Evolutionary conservation across 371 early-diverging fungal genomes (phyloP).

Genomic region (Rhizopus sp.): DNA sequence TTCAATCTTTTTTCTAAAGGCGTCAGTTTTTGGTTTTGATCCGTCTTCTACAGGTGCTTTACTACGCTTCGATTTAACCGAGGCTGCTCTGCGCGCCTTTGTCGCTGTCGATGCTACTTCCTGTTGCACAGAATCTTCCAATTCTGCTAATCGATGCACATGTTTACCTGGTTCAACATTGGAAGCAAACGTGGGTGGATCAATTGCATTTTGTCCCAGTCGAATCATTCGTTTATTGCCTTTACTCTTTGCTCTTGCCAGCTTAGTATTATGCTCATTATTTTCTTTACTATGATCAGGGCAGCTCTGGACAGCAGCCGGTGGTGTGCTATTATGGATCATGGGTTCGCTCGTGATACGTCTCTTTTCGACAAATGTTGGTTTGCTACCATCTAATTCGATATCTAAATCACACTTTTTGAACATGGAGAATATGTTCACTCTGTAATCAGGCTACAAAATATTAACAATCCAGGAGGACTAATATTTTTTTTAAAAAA

Average conservation of each 20-base stretch:
- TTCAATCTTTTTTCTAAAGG: slow-evolving; percentile 56
- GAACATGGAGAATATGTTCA: slow-evolving; percentile 56
- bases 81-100: slow-evolving; percentile 27
- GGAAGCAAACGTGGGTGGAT: slow-evolving; percentile 16
- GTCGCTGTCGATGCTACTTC: slow-evolving; percentile 18
- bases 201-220: slow-evolving; percentile 24
- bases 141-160: slow-evolving; percentile 47
- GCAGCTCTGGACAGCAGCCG: slow-evolving; percentile 15
- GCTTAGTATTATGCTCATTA: slow-evolving; percentile 7
- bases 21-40: slow-evolving; percentile 28
- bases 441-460: slow-evolving; percentile 55
- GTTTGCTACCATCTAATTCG: slow-evolving; percentile 58
- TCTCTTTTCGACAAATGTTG: slow-evolving; percentile 55
- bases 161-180: slow-evolving; percentile 25
- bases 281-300: not conserved
- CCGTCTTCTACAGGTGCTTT: slow-evolving; percentile 22
- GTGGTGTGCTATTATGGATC: slow-evolving; percentile 18
- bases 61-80: slow-evolving; percentile 35
- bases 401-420: slow-evolving; percentile 52
- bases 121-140: slow-evolving; percentile 38
- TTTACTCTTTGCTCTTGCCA: slow-evolving; percentile 31
- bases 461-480: not conserved
- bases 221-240: slow-evolving; percentile 39
- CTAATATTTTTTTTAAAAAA: not conserved
- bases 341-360: slow-evolving; percentile 19